Percentiles rank a stretch among this genome's conserved stretches.
Evolutionary conservation across 2,329 filamentous ascomycete genomes (phyloP).

Genomic region (Penicillium sp.): DNA sequence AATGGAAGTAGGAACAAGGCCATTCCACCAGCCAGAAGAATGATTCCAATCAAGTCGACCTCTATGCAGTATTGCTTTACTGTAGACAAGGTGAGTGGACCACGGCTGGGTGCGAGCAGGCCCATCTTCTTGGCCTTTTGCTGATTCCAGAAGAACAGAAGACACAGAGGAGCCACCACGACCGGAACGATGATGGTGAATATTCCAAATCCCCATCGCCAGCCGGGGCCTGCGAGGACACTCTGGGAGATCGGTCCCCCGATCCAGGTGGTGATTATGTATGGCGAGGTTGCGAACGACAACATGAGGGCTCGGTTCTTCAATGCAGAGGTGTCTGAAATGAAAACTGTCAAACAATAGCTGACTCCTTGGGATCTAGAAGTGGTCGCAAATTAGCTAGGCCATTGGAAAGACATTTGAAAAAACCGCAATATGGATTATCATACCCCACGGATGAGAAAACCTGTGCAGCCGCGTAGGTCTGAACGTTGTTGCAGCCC

Average conservation of each 20-base stretch:
- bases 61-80: conserved; percentile 56
- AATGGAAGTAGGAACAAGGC: conserved; percentile 29
- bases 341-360: conserved; percentile 58
- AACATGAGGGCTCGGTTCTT: conserved; percentile 60
- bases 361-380: conserved; percentile 33
- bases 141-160: conserved; percentile 55
- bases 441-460: conserved; percentile 60
- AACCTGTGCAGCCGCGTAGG: conserved; percentile 61
- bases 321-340: conserved; percentile 61
- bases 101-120: conserved; percentile 46
- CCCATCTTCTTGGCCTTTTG: conserved; percentile 56
- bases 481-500: conserved; percentile 57
- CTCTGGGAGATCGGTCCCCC: conserved; percentile 52
- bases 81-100: conserved; percentile 48
- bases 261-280: conserved; percentile 59
- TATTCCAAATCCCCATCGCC: conserved; percentile 44
- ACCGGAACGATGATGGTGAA: conserved; percentile 61
- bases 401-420: not conserved
- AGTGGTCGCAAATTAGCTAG: not conserved
- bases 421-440: conserved; percentile 34
- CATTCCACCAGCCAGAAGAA: conserved; percentile 30
- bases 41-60: conserved; percentile 52
- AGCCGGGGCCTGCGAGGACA: conserved; percentile 37
- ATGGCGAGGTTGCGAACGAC: conserved; percentile 58
- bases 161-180: conserved; percentile 55